Evolutionary conservation across 805 yeast species (phyloP).

Genomic region (Komagataella populi): DNA sequence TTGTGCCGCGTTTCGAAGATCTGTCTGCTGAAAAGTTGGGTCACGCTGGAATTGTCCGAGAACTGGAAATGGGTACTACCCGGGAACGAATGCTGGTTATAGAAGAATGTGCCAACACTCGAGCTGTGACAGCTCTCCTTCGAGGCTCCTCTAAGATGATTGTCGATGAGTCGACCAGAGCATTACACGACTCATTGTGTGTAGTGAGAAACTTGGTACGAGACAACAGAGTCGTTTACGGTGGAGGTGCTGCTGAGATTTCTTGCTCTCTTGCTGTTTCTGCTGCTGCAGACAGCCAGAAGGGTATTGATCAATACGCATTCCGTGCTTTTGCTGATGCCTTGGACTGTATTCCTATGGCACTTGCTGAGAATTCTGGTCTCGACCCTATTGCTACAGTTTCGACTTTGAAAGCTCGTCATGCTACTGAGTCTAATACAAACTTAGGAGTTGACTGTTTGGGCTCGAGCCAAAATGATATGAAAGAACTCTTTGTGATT

Average conservation of each 20-base stretch:
- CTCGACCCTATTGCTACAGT: conserved; percentile 86
- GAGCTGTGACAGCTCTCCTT: conserved; percentile 84
- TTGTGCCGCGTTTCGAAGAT: conserved; percentile 95
- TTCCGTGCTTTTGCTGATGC: conserved; percentile 92
- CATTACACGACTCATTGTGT: conserved; percentile 91
- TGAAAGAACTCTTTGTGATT: conserved; percentile 88
- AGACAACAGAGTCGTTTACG: conserved; percentile 93
- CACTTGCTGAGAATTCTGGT: conserved; percentile 95
- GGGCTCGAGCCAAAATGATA: conserved; percentile 77
- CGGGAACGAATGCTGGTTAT: conserved; percentile 91
- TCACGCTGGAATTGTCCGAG: conserved; percentile 70
- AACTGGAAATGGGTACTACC: conserved; percentile 91
- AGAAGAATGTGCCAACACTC: conserved; percentile 76
- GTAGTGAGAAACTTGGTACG: conserved; percentile 91
- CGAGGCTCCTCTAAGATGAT: conserved; percentile 98
- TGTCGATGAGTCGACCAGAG: conserved; percentile 92
- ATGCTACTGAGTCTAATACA: conserved; percentile 57
- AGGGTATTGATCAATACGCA: conserved; percentile 95
- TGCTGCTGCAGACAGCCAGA: conserved; percentile 83
- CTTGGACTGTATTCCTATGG: conserved; percentile 83
- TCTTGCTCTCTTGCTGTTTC: conserved; percentile 85
- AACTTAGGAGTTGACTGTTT: conserved; percentile 89
- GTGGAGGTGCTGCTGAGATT: conserved; percentile 98
- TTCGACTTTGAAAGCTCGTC: conserved; percentile 72
- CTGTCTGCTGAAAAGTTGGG: conserved; percentile 74